Conservation (phyloP, 1,139 yeast species). For the Hanseniaspora uvarum region DNA sequence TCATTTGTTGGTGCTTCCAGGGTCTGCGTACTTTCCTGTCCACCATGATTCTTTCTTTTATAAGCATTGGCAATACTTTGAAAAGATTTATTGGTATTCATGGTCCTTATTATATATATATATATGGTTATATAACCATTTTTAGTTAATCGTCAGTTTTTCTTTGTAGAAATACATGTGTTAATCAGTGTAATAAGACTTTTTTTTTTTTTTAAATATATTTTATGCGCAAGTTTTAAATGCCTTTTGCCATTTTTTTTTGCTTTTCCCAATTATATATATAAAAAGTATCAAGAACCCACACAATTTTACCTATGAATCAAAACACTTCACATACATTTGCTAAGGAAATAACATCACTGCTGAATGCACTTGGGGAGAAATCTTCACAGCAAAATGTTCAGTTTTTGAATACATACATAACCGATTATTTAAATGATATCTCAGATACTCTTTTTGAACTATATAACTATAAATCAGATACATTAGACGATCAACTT, state of each 20-base stretch:
- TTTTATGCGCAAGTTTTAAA: not conserved
- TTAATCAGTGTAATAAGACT: not conserved
- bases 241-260: not conserved
- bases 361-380: constrained; percentile 8
- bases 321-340: not conserved
- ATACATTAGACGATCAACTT: not conserved
- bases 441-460: constrained; percentile 11
- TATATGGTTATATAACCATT: too few relatives aligned
- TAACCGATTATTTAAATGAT: constrained; percentile 1
- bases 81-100: constrained; percentile 38
- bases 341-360: constrained; percentile 9
- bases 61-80: constrained; percentile 57
- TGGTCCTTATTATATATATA: too few relatives aligned
- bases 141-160: too few relatives aligned
- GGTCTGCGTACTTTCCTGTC: not conserved
- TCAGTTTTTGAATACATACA: constrained; percentile 7
- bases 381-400: constrained; percentile 2
- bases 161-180: not conserved
- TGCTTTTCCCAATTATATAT: not conserved
- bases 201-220: not conserved
- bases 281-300: not conserved
- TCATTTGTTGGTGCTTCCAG: not conserved
- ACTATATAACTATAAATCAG: constrained; percentile 10
- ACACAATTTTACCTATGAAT: not conserved
- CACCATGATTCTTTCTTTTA: constrained; percentile 29